Conservation (phyloP, 495 filamentous ascomycete genomes). For the Penicillium malachiteum region DNA sequence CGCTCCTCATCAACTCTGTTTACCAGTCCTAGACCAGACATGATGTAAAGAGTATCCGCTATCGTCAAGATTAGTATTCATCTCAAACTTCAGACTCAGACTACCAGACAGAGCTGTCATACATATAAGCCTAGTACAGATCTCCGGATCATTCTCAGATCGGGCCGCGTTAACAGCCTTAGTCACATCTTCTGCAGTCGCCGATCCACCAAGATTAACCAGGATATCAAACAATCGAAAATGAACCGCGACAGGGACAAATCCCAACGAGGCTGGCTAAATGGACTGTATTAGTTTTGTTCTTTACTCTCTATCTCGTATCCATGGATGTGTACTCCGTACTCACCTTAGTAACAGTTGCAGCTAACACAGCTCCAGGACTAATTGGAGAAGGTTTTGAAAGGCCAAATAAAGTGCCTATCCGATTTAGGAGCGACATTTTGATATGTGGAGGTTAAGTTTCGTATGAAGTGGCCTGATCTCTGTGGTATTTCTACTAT, state of each 20-base stretch:
- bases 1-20: constrained; percentile 26
- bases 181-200: constrained; percentile 27
- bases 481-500: no score
- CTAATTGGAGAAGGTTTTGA: constrained; percentile 13
- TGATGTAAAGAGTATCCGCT: constrained; percentile 40
- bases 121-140: constrained; percentile 16
- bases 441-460: no score
- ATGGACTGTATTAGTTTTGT: background rate
- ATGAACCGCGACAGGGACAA: constrained; percentile 38
- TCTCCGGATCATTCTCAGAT: constrained; percentile 11
- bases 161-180: constrained; percentile 16
- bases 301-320: background rate
- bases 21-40: constrained; percentile 36
- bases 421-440: constrained; percentile 25
- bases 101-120: background rate
- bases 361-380: constrained; percentile 28
- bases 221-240: constrained; percentile 34
- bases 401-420: constrained; percentile 15
- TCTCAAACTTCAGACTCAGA: no score
- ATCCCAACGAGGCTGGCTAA: constrained; percentile 35
- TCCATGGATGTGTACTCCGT: background rate
- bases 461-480: no score
- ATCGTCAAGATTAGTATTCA: background rate
- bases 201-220: constrained; percentile 19
- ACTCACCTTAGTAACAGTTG: constrained; percentile 31